Base-by-base conservation (phyloP, 2,329 filamentous ascomycete species). In the Hyphodiscus sp. region DNA sequence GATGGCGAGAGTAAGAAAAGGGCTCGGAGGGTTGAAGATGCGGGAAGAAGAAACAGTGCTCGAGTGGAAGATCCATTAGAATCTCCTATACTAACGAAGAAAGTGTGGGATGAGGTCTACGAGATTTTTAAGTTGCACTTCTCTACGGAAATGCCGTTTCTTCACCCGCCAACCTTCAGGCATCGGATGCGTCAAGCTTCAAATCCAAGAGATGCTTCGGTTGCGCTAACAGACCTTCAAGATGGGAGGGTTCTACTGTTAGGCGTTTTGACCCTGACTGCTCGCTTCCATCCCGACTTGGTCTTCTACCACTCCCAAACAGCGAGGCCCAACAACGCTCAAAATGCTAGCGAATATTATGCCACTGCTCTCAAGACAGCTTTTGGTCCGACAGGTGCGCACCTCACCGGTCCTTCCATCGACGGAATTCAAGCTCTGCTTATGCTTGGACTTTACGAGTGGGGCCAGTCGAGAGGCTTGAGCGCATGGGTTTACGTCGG, bases 361-460 rank as follows among this genome's bases (percentile, higher is more conserved):
- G 82, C 83, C 13, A 73, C 78, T 10, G 77, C 80, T 8, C 75
- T 86, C 13, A 75, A 69, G 58, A 76, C 67, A 59, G 82, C 74
- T 26, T 72, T 77, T 44, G 78, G 72, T 30, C 74, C 71, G 45
- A 65, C 74, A 61, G 75, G 71, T 61, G 74, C 68, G 47, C 73
- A 70, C 47, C 75, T 81, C 61, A 74, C 74, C 13, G 69, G 68
- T 10, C 76, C 80, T 4, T 81, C 80, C 1, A 71, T 88, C 2
- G 81, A 87, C 55, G 76, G 81, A 16, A 80, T 83, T 0, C 85
- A 89, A 59, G 82, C 84, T 0, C 76, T 83, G 45, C 73, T 89
- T 10, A 88, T 89, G 84, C 73, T 90, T 8, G 82, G 80, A 1
- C 71, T 87, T 11, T 86, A 89, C 57, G 84, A 89, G 58, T 89